Percentiles rank a stretch among this genome's conserved stretches.
Evolutionary conservation across 768 basidiomycete species (phyloP).

Genomic region (Russula lepida): DNA sequence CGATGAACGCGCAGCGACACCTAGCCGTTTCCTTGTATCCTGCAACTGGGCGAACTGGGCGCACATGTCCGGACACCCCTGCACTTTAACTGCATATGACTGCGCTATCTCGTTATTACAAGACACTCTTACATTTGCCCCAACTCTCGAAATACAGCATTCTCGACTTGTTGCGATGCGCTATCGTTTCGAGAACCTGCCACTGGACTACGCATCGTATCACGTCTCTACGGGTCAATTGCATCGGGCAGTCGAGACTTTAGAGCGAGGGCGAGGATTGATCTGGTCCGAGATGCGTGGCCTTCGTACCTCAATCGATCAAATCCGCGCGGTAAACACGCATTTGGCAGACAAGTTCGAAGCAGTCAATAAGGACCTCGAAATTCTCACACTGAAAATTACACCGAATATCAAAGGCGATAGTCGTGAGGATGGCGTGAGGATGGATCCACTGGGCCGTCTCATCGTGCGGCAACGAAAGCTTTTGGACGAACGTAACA

Average conservation of each 20-base stretch:
- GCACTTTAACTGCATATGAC: neutral
- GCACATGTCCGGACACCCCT: neutral
- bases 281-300: neutral
- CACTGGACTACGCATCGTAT: neutral
- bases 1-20: neutral
- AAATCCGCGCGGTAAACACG: neutral
- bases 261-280: neutral
- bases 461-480: neutral
- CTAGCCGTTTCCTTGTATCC: neutral
- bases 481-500: neutral
- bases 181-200: neutral
- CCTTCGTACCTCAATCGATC: neutral
- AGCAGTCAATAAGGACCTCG: neutral
- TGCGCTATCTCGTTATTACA: neutral
- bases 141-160: neutral
- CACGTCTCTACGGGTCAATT: neutral
- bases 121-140: neutral
- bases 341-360: neutral
- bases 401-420: neutral
- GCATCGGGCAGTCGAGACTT: neutral
- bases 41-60: neutral
- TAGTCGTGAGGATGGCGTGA: no score
- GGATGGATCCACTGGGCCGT: conserved; percentile 27
- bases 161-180: neutral
- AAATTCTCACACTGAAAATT: neutral